Evolutionary conservation across 768 basidiomycete species (phyloP), one percentile per base, ranked within the genome.

Genomic region (Scleroderma bovista): DNA sequence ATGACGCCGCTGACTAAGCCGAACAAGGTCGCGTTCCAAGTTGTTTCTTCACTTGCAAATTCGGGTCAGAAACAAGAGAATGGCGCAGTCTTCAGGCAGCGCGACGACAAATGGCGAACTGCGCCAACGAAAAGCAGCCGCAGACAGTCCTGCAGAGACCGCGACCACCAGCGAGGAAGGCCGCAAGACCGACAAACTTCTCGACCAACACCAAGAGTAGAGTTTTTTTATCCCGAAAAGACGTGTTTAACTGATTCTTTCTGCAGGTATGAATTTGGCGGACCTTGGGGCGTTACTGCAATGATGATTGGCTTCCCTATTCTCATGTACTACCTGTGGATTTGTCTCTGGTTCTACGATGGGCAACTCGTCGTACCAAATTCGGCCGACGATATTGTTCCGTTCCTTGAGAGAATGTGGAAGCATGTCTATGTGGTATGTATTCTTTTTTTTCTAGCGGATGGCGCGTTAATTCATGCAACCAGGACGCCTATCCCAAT

Each of bases 251-350:
- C 37, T 50, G n/a, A 45, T 22, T 29, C 3, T 19, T 37, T 52
- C 20, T 54, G 15, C 56, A 94, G 92, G 33, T 95, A 89, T 72
- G 94, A 99, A 68, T 99, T 99, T 61, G 95, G 96, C 55, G 95
- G 95, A 3, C 93, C 95, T 37, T 77, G 77, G 70, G 96, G 95
- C 40, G 93, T 94, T 23, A 67, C 82, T 11, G 88, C 86, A 12
- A 98, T 99, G 72, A 98, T 99, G 88, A 75, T 84, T 17, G 85
- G 88, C 42, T 99, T 99, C 64, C 96, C 96, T 0, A 67, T 86
- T 22, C 77, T 98, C 53, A 98, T 99, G 93, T 99, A 96, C 69
- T 99, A 98, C 72, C 80, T 98, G 54, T 97, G 93, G 92, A 91
- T 91, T 51, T 99, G 96, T 63, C 78, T 97, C 32, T 91, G 87